phyloP scores from a whole-genome alignment of 495 filamentous ascomycete genomes.

The Penicillium psychrofluorescens region DNA sequence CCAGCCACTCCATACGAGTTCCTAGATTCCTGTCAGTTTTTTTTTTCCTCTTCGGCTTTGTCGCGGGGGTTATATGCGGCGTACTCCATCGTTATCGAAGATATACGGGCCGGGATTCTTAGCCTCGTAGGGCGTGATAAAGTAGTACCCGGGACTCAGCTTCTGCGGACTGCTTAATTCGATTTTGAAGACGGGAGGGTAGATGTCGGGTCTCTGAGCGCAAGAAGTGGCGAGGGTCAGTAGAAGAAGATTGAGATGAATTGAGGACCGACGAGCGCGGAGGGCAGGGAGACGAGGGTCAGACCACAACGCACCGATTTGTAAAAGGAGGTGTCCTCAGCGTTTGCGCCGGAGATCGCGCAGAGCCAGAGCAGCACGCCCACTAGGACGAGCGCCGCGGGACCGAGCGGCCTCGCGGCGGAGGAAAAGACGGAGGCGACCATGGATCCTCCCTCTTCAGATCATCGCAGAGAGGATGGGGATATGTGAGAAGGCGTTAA shows the following conservation, averaged over 20 bases:
- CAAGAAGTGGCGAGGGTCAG: background rate
- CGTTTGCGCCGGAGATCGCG: slow-evolving; percentile 4
- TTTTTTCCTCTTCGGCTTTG: background rate
- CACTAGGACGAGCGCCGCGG: slow-evolving; percentile 1
- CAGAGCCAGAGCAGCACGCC: slow-evolving; percentile 7
- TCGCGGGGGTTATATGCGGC: slow-evolving; percentile 4
- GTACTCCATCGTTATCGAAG: slow-evolving; percentile 37
- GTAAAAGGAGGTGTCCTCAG: slow-evolving; percentile 14
- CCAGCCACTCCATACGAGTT: slow-evolving; percentile 42
- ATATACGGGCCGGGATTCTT: slow-evolving; percentile 39
- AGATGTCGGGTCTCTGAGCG: slow-evolving; percentile 34
- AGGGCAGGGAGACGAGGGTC: background rate
- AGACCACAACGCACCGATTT: slow-evolving; percentile 18
- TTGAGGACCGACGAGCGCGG: too few relatives aligned
- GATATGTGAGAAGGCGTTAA: slow-evolving; percentile 11
- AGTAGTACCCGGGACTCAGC: slow-evolving; percentile 36
- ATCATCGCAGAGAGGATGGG: background rate
- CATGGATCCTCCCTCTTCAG: slow-evolving; percentile 16
- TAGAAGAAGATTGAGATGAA: background rate
- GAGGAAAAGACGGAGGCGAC: slow-evolving; percentile 10
- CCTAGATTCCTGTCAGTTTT: slow-evolving; percentile 21
- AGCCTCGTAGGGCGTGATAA: slow-evolving; percentile 33
- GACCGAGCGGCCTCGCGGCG: slow-evolving; percentile 4
- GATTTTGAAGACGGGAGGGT: slow-evolving; percentile 25
- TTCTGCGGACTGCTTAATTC: slow-evolving; percentile 20